Conservation (phyloP, 83 land plant species). For the Picea engelmannii region DNA sequence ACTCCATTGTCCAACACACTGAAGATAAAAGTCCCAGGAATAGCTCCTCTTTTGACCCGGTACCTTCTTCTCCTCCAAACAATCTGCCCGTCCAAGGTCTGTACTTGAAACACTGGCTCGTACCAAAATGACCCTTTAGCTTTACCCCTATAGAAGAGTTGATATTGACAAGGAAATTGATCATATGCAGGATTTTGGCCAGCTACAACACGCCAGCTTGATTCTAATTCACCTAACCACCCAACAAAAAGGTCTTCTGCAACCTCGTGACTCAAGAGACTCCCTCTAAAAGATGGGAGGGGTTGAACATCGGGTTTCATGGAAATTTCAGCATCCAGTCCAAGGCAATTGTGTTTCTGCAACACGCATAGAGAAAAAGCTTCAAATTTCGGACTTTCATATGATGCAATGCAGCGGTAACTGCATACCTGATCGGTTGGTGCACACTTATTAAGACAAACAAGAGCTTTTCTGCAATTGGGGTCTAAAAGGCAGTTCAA, state of each 20-base stretch:
- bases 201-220: slow-evolving; percentile 95
- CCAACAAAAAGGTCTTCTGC: slow-evolving; percentile 98
- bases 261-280: slow-evolving; percentile 56
- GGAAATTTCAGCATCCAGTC: slow-evolving; percentile 75
- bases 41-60: slow-evolving; percentile 63
- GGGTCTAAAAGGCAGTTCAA: slow-evolving; percentile 84
- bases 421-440: slow-evolving; percentile 97
- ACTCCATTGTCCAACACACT: slow-evolving; percentile 96
- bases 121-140: slow-evolving; percentile 93
- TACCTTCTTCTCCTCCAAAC: slow-evolving; percentile 86
- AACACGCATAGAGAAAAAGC: slow-evolving; percentile 91
- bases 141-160: slow-evolving; percentile 88
- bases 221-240: slow-evolving; percentile 83
- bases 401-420: slow-evolving; percentile 89
- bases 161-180: slow-evolving; percentile 94
- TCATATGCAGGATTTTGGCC: slow-evolving; percentile 99
- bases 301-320: slow-evolving; percentile 82
- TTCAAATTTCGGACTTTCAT: slow-evolving; percentile 84
- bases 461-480: slow-evolving; percentile 86
- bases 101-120: slow-evolving; percentile 92
- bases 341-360: slow-evolving; percentile 92
- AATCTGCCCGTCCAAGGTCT: slow-evolving; percentile 63
- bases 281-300: slow-evolving; percentile 62
- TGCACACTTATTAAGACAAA: slow-evolving; percentile 78
- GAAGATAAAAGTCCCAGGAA: slow-evolving; percentile 86